Evolutionary conservation across 768 basidiomycete species (phyloP).

Genomic region (Auriculariales sp.): DNA sequence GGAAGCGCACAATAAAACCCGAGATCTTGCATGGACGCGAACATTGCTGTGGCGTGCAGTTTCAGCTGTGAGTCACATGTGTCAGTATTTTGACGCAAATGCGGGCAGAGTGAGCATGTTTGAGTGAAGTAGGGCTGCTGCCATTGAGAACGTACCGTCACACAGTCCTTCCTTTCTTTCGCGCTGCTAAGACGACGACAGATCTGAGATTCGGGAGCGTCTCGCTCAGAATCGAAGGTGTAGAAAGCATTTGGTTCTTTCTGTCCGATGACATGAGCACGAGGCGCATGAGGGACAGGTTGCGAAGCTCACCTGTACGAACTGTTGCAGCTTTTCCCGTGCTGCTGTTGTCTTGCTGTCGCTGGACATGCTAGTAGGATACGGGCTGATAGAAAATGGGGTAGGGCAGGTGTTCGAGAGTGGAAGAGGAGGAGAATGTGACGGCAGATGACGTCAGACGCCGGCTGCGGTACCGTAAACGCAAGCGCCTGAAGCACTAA

Average conservation of each 20-base stretch:
- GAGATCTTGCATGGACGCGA: slow-evolving; percentile 59
- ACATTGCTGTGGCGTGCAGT: slow-evolving; percentile 47
- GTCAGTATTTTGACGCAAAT: background rate
- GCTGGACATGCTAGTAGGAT: too few relatives aligned
- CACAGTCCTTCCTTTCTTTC: slow-evolving; percentile 33
- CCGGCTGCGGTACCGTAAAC: too few relatives aligned
- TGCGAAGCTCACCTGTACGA: background rate
- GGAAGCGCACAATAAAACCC: slow-evolving; percentile 60
- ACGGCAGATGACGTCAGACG: too few relatives aligned
- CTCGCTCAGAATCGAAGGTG: slow-evolving; percentile 48
- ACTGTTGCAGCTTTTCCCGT: background rate
- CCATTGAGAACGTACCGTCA: slow-evolving; percentile 26
- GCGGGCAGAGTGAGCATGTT: background rate
- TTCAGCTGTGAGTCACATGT: slow-evolving; percentile 27
- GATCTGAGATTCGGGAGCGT: slow-evolving; percentile 40
- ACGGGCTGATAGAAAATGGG: too few relatives aligned
- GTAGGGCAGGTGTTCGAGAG: too few relatives aligned
- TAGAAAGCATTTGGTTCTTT: slow-evolving; percentile 19
- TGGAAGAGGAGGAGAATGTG: too few relatives aligned
- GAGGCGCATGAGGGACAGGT: background rate
- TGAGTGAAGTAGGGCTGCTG: background rate
- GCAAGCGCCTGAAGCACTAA: too few relatives aligned
- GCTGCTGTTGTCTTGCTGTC: background rate
- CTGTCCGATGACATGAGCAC: background rate
- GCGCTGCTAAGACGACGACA: slow-evolving; percentile 29